Conservation (phyloP, 2,329 filamentous ascomycete genomes). For the Didymella arachidicola region DNA sequence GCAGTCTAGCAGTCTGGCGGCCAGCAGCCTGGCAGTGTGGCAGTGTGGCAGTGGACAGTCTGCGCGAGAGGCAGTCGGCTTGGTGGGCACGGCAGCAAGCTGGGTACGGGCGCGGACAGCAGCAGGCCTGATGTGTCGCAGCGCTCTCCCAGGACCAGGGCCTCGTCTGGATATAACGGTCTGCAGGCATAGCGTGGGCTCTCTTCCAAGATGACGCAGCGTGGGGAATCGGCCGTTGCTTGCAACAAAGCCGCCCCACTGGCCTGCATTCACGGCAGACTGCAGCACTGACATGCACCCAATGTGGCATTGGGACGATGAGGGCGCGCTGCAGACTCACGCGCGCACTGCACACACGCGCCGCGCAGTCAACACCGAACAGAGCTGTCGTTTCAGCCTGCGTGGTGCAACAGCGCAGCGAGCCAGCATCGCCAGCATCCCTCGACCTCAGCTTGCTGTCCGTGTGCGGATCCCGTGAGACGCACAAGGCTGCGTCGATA, state of each 20-base stretch:
- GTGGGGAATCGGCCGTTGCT: conserved; percentile 21
- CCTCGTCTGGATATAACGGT: conserved; percentile 16
- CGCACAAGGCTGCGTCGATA: conserved; percentile 1
- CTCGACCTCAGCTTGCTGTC: conserved; percentile 2
- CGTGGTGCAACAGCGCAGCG: not conserved
- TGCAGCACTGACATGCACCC: not conserved
- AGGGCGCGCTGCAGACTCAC: not conserved
- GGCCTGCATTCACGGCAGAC: conserved; percentile 1
- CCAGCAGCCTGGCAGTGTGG: no score
- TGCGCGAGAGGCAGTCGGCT: not conserved
- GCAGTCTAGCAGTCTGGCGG: conserved; percentile 17
- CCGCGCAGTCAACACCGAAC: not conserved
- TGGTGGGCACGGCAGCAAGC: conserved; percentile 15
- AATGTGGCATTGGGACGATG: not conserved
- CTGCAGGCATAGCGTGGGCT: conserved; percentile 34
- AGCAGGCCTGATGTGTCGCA: conserved; percentile 19
- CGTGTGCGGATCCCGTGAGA: not conserved
- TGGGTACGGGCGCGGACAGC: conserved; percentile 4
- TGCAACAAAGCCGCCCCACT: conserved; percentile 20
- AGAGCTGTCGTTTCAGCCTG: not conserved
- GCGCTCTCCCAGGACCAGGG: conserved; percentile 36
- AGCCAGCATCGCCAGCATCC: conserved; percentile 11
- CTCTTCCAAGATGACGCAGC: conserved; percentile 20
- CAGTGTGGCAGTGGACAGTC: no score
- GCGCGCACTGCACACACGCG: conserved; percentile 2